Percentiles rank a stretch among this genome's conserved stretches.
Conservation (phyloP, 169 alveolate species). For the Plasmodium sp. region DNA sequence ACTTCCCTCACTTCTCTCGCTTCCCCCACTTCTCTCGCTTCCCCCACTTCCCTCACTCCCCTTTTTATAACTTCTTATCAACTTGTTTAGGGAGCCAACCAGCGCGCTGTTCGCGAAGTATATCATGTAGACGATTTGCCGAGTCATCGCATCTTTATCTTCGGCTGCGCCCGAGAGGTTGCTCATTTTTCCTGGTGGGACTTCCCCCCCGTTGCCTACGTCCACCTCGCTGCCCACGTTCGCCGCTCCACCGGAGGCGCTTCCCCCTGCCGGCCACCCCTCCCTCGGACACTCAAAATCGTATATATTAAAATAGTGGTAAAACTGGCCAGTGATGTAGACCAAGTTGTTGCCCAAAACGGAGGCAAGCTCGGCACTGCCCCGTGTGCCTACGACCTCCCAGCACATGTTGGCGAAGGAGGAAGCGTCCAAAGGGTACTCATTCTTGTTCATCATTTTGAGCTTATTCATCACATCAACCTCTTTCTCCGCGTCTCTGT, state of each 20-base stretch:
- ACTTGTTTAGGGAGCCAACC: constrained; percentile 5
- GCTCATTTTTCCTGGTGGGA: neutral
- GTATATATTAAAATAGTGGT: constrained; percentile 48
- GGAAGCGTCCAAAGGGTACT: constrained; percentile 12
- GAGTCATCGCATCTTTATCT: neutral
- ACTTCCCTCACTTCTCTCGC: neutral
- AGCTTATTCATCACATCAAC: constrained; percentile 9
- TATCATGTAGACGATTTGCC: constrained; percentile 17
- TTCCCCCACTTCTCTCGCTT: too few species aligned
- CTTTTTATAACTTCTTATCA: constrained; percentile 8
- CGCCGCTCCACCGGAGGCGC: neutral
- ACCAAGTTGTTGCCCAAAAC: neutral
- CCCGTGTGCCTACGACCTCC: neutral
- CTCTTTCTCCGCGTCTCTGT: neutral
- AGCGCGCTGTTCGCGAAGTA: neutral
- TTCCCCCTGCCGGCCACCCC: neutral
- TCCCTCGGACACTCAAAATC: constrained; percentile 20
- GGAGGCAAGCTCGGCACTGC: neutral
- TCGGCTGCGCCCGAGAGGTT: neutral
- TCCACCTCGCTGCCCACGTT: neutral
- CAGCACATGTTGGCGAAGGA: constrained; percentile 3
- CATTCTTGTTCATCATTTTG: constrained; percentile 49
- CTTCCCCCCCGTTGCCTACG: neutral
- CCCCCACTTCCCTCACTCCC: neutral
- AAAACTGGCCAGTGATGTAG: constrained; percentile 4